Evolutionary conservation across 2,329 filamentous ascomycete genomes (phyloP), one percentile per base, ranked within the genome.

Genomic region (Penicillium sp.): DNA sequence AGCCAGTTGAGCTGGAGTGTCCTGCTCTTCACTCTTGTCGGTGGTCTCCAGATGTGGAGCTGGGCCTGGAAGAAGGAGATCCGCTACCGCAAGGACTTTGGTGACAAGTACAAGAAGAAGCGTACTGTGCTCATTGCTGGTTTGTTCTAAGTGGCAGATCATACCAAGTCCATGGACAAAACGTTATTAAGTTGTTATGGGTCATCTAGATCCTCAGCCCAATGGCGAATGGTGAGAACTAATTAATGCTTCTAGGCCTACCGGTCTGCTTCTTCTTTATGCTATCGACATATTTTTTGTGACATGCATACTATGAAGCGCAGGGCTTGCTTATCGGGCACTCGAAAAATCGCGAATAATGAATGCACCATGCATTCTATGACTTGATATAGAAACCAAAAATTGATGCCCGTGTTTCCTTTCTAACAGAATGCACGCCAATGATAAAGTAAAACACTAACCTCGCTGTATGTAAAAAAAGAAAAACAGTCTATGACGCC

Each of bases 91-190:
- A 90, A 90, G 78, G 91, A 97, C 77, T 97, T 98, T 78, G 91
- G 91, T 44, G 91, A 93, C 76, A 91, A 89, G 80, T 99, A 99
- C 82, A 93, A 94, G 89, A 93, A 90, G 84, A 98, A 99, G 91
- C 87, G 87, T 73, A 94, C 85, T 74, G 88, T 87, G 63, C 90
- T 97, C 80, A 78, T 97, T 61, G 92, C 95, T 3, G 91, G 91
- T 3, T 80, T 96, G 55, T 85, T 89, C 75, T 95, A 81, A 80
- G 54, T 42, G 10, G 17, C n/a, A 17, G 4, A 57, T 35, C n/a
- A 3, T 28, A 10, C 22, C 5, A n/a, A 9, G 3, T n/a, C n/a
- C 4, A 3, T 7, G 10, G 30, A 51, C n/a, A 7, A 17, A 51
- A 22, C 3, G 24, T n/a, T n/a, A 28, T 30, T 35, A 30, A 19